Percentiles rank a stretch among this genome's conserved stretches.
Conservation (phyloP, 805 yeast genomes). For the Torulaspora quercuum region DNA sequence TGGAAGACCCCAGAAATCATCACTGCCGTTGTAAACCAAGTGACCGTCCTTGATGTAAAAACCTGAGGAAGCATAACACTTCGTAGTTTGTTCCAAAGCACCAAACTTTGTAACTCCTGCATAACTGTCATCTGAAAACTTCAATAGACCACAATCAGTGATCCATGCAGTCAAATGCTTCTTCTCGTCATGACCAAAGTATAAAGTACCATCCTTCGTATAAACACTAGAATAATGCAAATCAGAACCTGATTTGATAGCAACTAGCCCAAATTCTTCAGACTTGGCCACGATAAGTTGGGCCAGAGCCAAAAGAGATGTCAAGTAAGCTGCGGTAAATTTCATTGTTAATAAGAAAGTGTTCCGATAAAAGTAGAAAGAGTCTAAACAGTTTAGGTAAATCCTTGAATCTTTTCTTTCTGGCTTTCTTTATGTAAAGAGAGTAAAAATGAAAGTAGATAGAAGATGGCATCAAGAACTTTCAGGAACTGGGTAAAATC, state of each 20-base stretch:
- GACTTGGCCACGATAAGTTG: conserved; percentile 36
- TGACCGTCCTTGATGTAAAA: conserved; percentile 41
- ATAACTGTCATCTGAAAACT: conserved; percentile 32
- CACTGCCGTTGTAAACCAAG: conserved; percentile 37
- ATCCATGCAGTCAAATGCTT: conserved; percentile 25
- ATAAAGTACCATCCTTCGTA: conserved; percentile 24
- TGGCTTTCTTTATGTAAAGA: neutral
- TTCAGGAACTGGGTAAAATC: conserved; percentile 1
- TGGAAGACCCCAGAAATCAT: conserved; percentile 42
- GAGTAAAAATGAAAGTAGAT: neutral
- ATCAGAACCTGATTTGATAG: conserved; percentile 38
- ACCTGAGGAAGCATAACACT: conserved; percentile 34
- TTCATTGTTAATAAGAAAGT: conserved; percentile 19
- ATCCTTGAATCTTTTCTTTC: conserved; percentile 6
- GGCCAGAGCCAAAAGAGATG: conserved; percentile 30
- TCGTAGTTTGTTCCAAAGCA: conserved; percentile 21
- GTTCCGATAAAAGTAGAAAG: conserved; percentile 5
- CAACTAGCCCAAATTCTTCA: conserved; percentile 35
- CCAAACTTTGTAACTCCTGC: conserved; percentile 30
- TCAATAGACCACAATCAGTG: conserved; percentile 37
- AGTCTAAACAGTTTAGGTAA: neutral
- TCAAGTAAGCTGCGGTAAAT: conserved; percentile 24
- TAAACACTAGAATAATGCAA: conserved; percentile 32
- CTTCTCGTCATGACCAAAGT: conserved; percentile 16
- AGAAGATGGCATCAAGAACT: conserved; percentile 1